These are phyloP conservation scores for Gleditsia sinensis DNA, from an alignment of 306 rosid species.

Conservation along the genomic window DNA sequence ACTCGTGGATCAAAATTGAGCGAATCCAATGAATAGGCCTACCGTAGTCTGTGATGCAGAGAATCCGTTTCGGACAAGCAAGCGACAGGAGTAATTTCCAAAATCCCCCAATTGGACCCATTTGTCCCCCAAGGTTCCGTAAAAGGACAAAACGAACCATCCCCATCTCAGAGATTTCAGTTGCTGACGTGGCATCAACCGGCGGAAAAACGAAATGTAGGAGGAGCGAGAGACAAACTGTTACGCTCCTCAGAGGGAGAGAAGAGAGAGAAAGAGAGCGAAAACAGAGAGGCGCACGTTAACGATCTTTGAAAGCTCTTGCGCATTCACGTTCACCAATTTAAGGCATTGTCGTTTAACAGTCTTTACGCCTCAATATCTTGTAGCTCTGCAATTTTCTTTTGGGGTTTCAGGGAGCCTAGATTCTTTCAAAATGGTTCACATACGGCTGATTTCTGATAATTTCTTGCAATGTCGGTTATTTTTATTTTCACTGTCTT, in stretches of 20 bases:
- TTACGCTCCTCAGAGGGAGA: neutral
- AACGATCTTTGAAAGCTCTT: slow-evolving; percentile 18
- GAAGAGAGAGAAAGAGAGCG: slow-evolving; percentile 18
- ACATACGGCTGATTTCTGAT: slow-evolving; percentile 14
- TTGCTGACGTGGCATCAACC: slow-evolving; percentile 42
- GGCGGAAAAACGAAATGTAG: neutral
- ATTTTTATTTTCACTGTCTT: slow-evolving; percentile 7
- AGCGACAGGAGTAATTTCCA: neutral
- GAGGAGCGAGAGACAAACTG: slow-evolving; percentile 23
- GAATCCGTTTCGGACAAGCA: too few species aligned
- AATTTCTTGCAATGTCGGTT: slow-evolving; percentile 37
- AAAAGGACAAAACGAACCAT: slow-evolving; percentile 37
- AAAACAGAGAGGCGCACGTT: slow-evolving; percentile 37
- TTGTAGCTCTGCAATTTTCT: neutral
- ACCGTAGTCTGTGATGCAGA: too few species aligned
- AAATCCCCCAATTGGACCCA: neutral
- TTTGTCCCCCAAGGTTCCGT: neutral
- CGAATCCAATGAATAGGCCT: too few species aligned
- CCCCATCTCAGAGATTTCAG: slow-evolving; percentile 35
- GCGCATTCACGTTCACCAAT: neutral
- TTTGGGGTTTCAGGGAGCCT: slow-evolving; percentile 11
- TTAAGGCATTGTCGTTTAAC: slow-evolving; percentile 26
- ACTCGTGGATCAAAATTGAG: too few species aligned
- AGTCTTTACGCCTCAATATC: slow-evolving; percentile 3
- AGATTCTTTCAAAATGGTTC: slow-evolving; percentile 21